These are phyloP conservation scores for Xylariaceae sp. DNA, from an alignment of 2,329 filamentous ascomycete species.

Conservation along the genomic window DNA sequence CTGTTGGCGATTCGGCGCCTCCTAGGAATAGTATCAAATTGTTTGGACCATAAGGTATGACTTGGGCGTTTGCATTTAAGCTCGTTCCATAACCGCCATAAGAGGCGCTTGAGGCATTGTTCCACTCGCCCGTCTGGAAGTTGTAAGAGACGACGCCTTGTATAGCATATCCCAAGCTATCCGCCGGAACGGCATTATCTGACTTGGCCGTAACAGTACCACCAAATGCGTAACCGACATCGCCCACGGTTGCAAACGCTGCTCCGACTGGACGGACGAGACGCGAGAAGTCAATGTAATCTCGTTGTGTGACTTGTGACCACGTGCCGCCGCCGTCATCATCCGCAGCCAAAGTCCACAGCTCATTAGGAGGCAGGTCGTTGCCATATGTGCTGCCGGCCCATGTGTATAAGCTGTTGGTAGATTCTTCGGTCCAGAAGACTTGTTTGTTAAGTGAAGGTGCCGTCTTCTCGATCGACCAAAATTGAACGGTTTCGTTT, in stretches of 20 bases:
- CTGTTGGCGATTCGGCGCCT: conserved; percentile 21
- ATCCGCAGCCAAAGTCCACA: conserved; percentile 30
- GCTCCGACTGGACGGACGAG: conserved; percentile 28
- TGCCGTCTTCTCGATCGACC: conserved; percentile 23
- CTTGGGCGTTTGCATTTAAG: conserved; percentile 26
- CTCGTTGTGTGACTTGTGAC: conserved; percentile 22
- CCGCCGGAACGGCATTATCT: conserved; percentile 20
- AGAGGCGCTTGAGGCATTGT: conserved; percentile 24
- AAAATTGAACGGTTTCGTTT: conserved; percentile 27
- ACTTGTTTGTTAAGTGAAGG: conserved; percentile 27
- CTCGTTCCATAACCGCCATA: conserved; percentile 23
- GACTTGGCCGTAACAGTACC: conserved; percentile 22
- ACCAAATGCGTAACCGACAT: conserved; percentile 29
- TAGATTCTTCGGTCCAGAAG: conserved; percentile 28
- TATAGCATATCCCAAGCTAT: conserved; percentile 19
- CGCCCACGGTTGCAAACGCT: conserved; percentile 21
- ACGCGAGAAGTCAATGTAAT: conserved; percentile 30
- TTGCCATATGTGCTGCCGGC: conserved; percentile 24
- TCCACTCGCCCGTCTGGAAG: conserved; percentile 26
- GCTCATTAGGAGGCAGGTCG: conserved; percentile 19
- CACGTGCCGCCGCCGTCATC: conserved; percentile 29
- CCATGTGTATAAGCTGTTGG: conserved; percentile 30
- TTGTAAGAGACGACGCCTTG: conserved; percentile 29
- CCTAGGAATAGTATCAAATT: conserved; percentile 31
- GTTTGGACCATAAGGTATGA: conserved; percentile 28